Evolutionary conservation across 75 land plant species (phyloP).

Genomic region (Cryptomeria japonica): DNA sequence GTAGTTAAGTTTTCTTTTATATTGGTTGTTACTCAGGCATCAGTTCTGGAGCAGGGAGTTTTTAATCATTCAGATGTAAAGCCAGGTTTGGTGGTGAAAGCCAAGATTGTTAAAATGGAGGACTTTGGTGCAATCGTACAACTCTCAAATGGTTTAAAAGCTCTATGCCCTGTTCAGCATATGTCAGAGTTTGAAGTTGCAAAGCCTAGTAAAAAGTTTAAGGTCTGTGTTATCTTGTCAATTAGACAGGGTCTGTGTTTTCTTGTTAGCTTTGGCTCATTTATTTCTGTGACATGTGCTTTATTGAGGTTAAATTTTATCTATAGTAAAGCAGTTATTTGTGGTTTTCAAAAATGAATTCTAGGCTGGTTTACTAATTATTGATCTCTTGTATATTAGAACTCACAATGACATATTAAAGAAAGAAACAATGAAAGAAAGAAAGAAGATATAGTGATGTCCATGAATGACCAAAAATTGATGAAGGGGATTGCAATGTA

Average conservation of each 20-base stretch:
- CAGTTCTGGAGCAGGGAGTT: slow-evolving; percentile 71
- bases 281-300: neutral
- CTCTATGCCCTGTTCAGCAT: slow-evolving; percentile 87
- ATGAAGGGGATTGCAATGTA: no score
- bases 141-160: slow-evolving; percentile 83
- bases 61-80: slow-evolving; percentile 83
- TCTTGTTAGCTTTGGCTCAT: neutral
- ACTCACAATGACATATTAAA: neutral
- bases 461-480: no score
- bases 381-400: neutral
- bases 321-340: neutral
- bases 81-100: slow-evolving; percentile 85
- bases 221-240: slow-evolving; percentile 44
- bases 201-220: slow-evolving; percentile 78
- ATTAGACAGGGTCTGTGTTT: slow-evolving; percentile 47
- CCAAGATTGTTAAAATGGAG: slow-evolving; percentile 63
- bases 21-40: slow-evolving; percentile 44
- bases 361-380: neutral
- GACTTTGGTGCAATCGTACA: slow-evolving; percentile 80
- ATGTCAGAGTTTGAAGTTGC: slow-evolving; percentile 88
- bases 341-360: neutral
- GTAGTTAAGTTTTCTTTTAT: neutral
- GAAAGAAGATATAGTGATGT: no score
- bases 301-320: neutral
- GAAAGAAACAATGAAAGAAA: neutral